Evolutionary conservation across 352 stramenopile genomes (phyloP).

Genomic region (Pythium brachiatum): DNA sequence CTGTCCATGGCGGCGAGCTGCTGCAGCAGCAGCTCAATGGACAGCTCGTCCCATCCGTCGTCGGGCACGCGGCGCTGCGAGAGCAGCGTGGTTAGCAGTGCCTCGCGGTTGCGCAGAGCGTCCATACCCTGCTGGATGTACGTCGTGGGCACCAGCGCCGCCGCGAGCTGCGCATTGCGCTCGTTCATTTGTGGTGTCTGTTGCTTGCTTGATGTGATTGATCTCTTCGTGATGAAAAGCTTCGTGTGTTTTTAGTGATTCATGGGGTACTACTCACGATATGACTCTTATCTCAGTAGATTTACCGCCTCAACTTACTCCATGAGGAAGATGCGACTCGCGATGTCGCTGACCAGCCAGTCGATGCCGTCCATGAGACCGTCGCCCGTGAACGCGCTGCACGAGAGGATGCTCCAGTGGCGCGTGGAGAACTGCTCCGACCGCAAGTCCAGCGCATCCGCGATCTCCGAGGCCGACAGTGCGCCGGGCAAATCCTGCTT

Average conservation of each 20-base stretch:
- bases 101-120: conserved; percentile 58
- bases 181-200: conserved; percentile 38
- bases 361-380: conserved; percentile 96
- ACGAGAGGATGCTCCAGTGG: conserved; percentile 93
- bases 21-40: conserved; percentile 84
- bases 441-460: conserved; percentile 79
- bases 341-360: conserved; percentile 97
- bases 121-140: conserved; percentile 82
- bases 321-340: conserved; percentile 95
- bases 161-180: conserved; percentile 45
- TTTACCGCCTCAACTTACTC: conserved; percentile 46
- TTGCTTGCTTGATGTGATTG: neutral
- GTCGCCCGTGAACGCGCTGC: conserved; percentile 95
- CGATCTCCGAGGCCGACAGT: conserved; percentile 90
- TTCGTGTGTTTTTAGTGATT: neutral
- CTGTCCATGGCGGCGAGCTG: conserved; percentile 91
- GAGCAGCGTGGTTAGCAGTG: conserved; percentile 75
- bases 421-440: conserved; percentile 81
- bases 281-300: conserved; percentile 16
- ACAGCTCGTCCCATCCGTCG: conserved; percentile 87
- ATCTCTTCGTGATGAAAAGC: neutral
- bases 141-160: conserved; percentile 53
- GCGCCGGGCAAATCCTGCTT: conserved; percentile 97
- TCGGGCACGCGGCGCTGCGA: conserved; percentile 82
- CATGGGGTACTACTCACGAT: neutral